Conservation (phyloP, 495 filamentous ascomycete genomes). For the Delitschia confertaspora region DNA sequence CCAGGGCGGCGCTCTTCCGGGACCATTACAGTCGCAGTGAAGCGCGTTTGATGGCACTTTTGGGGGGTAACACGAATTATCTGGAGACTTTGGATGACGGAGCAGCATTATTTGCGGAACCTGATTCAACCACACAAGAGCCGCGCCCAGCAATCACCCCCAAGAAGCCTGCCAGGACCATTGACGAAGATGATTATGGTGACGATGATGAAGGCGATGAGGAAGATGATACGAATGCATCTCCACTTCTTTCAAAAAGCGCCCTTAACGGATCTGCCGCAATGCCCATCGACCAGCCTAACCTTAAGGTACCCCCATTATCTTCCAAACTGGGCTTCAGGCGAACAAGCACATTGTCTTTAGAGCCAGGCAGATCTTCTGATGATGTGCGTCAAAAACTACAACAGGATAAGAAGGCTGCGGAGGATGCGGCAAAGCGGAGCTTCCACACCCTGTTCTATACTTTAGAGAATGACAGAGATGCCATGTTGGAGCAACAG, state of each 20-base stretch:
- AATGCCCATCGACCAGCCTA: constrained; percentile 28
- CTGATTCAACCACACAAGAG: constrained; percentile 37
- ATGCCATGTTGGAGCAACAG: constrained; percentile 96
- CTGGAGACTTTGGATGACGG: constrained; percentile 30
- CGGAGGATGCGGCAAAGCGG: constrained; percentile 77
- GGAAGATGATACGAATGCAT: constrained; percentile 45
- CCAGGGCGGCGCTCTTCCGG: constrained; percentile 51
- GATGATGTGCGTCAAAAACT: constrained; percentile 88
- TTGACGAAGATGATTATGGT: constrained; percentile 79
- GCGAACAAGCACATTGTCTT: constrained; percentile 31
- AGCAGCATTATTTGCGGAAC: constrained; percentile 29
- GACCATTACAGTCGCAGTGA: constrained; percentile 52
- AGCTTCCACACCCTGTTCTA: constrained; percentile 90
- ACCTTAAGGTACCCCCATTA: constrained; percentile 36
- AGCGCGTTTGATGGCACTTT: constrained; percentile 50
- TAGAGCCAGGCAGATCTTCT: constrained; percentile 52
- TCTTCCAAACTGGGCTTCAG: constrained; percentile 33
- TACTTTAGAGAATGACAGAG: constrained; percentile 86
- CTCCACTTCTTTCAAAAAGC: constrained; percentile 54
- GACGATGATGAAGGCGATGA: constrained; percentile 78
- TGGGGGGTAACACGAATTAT: constrained; percentile 44
- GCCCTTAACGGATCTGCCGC: constrained; percentile 40
- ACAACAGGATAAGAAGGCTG: constrained; percentile 87
- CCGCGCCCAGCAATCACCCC: constrained; percentile 36
- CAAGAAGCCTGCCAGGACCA: constrained; percentile 57